Base-by-base conservation (phyloP, 2,329 filamentous ascomycete genomes). In the Graphiopsis chlorocephala region DNA sequence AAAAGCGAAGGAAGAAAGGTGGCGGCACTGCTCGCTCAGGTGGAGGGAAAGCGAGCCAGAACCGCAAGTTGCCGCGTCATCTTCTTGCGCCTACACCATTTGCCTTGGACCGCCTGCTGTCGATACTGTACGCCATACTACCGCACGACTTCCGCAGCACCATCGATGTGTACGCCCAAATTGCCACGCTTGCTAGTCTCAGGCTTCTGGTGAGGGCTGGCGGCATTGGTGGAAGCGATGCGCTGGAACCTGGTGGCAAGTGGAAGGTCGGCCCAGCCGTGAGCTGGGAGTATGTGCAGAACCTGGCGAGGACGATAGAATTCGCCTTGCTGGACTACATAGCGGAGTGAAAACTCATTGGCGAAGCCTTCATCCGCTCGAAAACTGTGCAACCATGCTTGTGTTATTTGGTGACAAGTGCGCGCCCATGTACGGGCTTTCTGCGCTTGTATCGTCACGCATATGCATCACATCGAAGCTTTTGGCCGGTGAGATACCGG, bases 241-340 rank as follows among this genome's bases (percentile, higher is more conserved):
- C 84, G 28, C 80, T 92, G 72, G 91, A 94, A 73, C 81, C 86
- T 0, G 86, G 86, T 0, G 87, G 86, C 5, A 88, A 90, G 76
- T 95, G 90, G 90, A 86, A 89, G 72, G 88, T 93, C 11, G 91
- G 90, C 70, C 87, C 91, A 64, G 87, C 71, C 8, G 72, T 75
- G 45, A 72, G 88, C 1, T 93, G 90, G 90, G 92, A 95, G 72
- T 87, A 90, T 67, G 86, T 91, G 7, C 81, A 88, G 66, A 84
- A 83, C 3, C 78, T 95, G 68, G 91, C 90, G 29, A 81, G 91
- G 72, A 89, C 86, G 72, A 85, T 95, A 60, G 89, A 89, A 2
- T 83, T 95, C n/a, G 90, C 93, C 75, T 83, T 93, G 14, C 88
- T 91, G 67, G 91, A 94, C 74, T 93, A 89, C 83, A 78, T 92